These are phyloP conservation scores for Beauveria bassiana DNA, from an alignment of 2,329 filamentous ascomycete species.

Conservation along the genomic window DNA sequence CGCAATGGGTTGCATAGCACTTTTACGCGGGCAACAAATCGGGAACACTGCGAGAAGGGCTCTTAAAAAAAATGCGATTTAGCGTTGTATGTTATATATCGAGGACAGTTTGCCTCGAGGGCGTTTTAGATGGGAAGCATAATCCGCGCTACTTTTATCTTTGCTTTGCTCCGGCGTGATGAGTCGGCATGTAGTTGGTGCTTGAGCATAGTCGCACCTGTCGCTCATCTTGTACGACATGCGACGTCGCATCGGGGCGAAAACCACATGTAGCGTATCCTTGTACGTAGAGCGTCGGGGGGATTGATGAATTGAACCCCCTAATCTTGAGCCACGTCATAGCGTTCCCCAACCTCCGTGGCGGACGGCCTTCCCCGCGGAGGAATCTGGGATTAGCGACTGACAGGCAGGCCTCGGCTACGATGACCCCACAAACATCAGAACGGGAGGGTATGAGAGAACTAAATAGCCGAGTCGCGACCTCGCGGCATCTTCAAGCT, in stretches of 20 bases:
- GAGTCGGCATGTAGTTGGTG: not conserved
- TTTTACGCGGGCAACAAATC: not conserved
- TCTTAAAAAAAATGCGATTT: not conserved
- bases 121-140: not conserved
- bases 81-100: not conserved
- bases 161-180: not conserved
- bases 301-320: not conserved
- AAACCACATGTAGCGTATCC: not conserved
- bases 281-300: not conserved
- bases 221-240: no score
- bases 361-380: not conserved
- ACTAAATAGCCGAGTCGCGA: not conserved
- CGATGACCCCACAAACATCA: slow-evolving; percentile 1
- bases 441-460: not conserved
- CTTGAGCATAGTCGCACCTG: no score
- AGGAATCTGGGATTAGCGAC: not conserved
- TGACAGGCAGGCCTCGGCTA: slow-evolving; percentile 1
- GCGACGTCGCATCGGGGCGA: no score
- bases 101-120: not conserved
- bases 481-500: not conserved
- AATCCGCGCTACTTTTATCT: not conserved
- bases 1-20: not conserved
- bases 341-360: not conserved
- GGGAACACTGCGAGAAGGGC: not conserved
- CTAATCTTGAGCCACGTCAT: not conserved